Conservation (phyloP, 768 basidiomycete genomes). For the Amanita polypyramis region DNA sequence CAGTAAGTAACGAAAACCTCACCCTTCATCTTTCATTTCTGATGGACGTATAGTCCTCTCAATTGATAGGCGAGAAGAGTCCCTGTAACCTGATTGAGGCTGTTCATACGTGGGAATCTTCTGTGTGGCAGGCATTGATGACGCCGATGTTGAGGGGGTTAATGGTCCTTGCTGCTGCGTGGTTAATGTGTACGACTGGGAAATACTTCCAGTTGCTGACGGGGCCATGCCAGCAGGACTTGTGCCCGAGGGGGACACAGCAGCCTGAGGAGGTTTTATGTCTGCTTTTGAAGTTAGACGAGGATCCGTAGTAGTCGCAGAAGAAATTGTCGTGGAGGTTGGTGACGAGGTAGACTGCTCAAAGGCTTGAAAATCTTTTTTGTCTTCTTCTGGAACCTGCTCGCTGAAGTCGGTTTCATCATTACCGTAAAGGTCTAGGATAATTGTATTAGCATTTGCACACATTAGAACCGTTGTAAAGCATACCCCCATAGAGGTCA, state of each 20-base stretch:
- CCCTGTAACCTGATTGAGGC: slow-evolving; percentile 42
- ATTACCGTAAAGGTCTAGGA: slow-evolving; percentile 62
- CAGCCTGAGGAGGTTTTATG: slow-evolving; percentile 13
- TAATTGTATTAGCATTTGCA: neutral
- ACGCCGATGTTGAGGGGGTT: slow-evolving; percentile 6
- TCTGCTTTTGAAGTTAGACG: slow-evolving; percentile 4
- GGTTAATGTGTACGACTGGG: slow-evolving; percentile 10
- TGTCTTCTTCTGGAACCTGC: slow-evolving; percentile 14
- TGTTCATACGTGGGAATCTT: slow-evolving; percentile 77
- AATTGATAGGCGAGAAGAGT: slow-evolving; percentile 29
- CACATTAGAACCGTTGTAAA: neutral
- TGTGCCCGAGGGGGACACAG: slow-evolving; percentile 10
- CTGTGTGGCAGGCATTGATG: slow-evolving; percentile 37
- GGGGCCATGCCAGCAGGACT: slow-evolving; percentile 10
- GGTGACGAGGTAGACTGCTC: slow-evolving; percentile 8
- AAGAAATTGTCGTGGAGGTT: slow-evolving; percentile 11
- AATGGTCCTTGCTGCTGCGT: slow-evolving; percentile 3
- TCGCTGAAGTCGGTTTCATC: slow-evolving; percentile 57
- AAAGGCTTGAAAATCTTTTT: slow-evolving; percentile 10
- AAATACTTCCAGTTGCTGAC: slow-evolving; percentile 9
- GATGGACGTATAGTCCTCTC: slow-evolving; percentile 70
- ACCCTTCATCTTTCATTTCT: slow-evolving; percentile 99
- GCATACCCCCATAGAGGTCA: slow-evolving; percentile 80
- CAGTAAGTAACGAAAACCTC: slow-evolving; percentile 36
- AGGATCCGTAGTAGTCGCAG: slow-evolving; percentile 9